A percentile compares a stretch with the other conserved stretches of the same genome.
Evolutionary conservation across 495 filamentous ascomycete genomes (phyloP).

Genomic region (Podospora anserina): DNA sequence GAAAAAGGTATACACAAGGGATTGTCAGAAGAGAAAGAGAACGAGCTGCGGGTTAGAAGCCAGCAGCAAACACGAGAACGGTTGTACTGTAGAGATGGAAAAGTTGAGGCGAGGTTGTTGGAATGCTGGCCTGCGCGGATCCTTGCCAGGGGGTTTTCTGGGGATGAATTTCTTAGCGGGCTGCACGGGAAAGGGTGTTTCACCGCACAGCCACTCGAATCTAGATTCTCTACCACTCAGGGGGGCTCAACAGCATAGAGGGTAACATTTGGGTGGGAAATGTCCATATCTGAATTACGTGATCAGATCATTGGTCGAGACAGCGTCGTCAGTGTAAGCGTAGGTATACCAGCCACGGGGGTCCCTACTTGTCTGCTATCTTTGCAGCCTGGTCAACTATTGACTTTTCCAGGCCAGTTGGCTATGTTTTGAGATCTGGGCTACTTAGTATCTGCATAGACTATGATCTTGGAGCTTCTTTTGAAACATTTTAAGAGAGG

Average conservation of each 20-base stretch:
- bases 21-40: constrained; percentile 15
- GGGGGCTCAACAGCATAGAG: not conserved
- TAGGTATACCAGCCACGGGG: too few relatives aligned
- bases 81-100: constrained; percentile 6
- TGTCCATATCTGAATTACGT: not conserved
- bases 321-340: not conserved
- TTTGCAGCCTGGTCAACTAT: too few relatives aligned
- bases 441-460: too few relatives aligned
- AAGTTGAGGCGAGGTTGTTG: not conserved
- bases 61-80: constrained; percentile 11
- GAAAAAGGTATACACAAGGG: constrained; percentile 9
- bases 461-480: too few relatives aligned
- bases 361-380: too few relatives aligned
- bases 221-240: not conserved
- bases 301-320: not conserved
- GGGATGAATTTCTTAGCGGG: constrained; percentile 16
- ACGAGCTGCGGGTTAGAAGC: constrained; percentile 2
- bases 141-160: constrained; percentile 16
- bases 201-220: constrained; percentile 22
- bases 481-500: too few relatives aligned
- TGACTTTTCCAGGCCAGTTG: too few relatives aligned
- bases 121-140: not conserved
- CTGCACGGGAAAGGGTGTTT: constrained; percentile 28
- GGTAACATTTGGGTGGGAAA: constrained; percentile 1
- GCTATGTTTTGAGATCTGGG: too few relatives aligned